phyloP scores from a whole-genome alignment of 129 eudicot genomes.

The Kitagawia praeruptora region DNA sequence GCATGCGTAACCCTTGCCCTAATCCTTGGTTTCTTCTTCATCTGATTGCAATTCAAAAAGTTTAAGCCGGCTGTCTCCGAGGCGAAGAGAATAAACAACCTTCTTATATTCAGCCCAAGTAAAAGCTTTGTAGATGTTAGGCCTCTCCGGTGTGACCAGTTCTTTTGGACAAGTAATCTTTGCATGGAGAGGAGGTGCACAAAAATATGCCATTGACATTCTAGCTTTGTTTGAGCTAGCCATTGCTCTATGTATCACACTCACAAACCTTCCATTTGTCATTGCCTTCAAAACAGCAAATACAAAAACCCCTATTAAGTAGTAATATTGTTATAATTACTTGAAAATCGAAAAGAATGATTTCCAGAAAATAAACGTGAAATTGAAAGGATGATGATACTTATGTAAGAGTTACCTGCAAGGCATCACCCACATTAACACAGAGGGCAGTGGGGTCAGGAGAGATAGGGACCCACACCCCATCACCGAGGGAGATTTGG shows the following conservation, averaged over 20 bases:
- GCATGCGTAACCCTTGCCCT: background rate
- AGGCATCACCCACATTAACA: slow-evolving; percentile 64
- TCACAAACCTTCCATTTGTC: slow-evolving; percentile 62
- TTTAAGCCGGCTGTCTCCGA: slow-evolving; percentile 43
- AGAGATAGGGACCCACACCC: slow-evolving; percentile 55
- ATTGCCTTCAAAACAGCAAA: slow-evolving; percentile 31
- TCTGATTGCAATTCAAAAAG: slow-evolving; percentile 24
- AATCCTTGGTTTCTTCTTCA: slow-evolving; percentile 13
- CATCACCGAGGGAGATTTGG: slow-evolving; percentile 53
- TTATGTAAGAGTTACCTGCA: slow-evolving; percentile 39
- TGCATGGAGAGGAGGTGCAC: slow-evolving; percentile 41
- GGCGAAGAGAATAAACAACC: slow-evolving; percentile 32
- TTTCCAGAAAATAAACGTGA: too few species aligned
- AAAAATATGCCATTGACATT: slow-evolving; percentile 46
- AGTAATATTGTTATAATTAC: too few species aligned
- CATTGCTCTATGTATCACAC: slow-evolving; percentile 62
- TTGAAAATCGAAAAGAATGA: too few species aligned
- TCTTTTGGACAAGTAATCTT: slow-evolving; percentile 29
- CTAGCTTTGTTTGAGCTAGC: slow-evolving; percentile 35
- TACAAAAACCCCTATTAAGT: background rate
- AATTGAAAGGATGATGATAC: background rate
- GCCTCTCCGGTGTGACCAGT: slow-evolving; percentile 20
- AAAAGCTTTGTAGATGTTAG: slow-evolving; percentile 28
- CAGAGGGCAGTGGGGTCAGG: slow-evolving; percentile 62
- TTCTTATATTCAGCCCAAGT: slow-evolving; percentile 68